A percentile compares a stretch with the other conserved stretches of the same genome.
Conservation (phyloP, 345 rosid genomes). For the Gossypium bickii region DNA sequence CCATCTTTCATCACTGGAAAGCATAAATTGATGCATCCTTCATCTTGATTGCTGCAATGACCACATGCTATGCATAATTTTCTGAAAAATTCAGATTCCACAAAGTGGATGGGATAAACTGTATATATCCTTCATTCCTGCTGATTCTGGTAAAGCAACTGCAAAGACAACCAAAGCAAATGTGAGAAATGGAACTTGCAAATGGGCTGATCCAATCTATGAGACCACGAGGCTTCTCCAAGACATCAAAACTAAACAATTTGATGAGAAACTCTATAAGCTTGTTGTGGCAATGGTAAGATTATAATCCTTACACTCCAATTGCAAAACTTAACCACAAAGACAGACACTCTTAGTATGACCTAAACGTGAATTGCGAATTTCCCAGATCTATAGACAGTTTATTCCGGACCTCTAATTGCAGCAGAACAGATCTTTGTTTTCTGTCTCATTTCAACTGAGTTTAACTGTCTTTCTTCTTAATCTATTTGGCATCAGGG, state of each 20-base stretch:
- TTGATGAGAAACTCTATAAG: slow-evolving; percentile 80
- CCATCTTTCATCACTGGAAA: neutral
- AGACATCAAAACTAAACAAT: slow-evolving; percentile 69
- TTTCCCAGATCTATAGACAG: slow-evolving; percentile 8
- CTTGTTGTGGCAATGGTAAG: slow-evolving; percentile 80
- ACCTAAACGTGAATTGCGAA: neutral
- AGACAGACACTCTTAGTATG: neutral
- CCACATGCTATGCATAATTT: slow-evolving; percentile 3
- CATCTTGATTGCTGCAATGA: slow-evolving; percentile 8
- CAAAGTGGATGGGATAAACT: slow-evolving; percentile 97
- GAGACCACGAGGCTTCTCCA: slow-evolving; percentile 95
- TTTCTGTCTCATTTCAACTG: neutral
- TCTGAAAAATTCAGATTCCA: slow-evolving; percentile 52
- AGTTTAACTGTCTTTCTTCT: slow-evolving; percentile 18
- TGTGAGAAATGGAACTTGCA: slow-evolving; percentile 95
- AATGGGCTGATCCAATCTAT: slow-evolving; percentile 98
- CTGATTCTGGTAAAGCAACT: slow-evolving; percentile 89
- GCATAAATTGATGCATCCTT: neutral
- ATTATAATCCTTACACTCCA: slow-evolving; percentile 7
- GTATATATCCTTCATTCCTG: slow-evolving; percentile 79
- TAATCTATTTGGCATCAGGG: slow-evolving; percentile 52
- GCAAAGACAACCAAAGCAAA: slow-evolving; percentile 90
- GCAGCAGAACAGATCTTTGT: neutral
- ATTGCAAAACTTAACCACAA: neutral
- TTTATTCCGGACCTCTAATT: slow-evolving; percentile 3